Conservation (phyloP, 1,284 basidiomycete genomes). For the Flammula alnicola region DNA sequence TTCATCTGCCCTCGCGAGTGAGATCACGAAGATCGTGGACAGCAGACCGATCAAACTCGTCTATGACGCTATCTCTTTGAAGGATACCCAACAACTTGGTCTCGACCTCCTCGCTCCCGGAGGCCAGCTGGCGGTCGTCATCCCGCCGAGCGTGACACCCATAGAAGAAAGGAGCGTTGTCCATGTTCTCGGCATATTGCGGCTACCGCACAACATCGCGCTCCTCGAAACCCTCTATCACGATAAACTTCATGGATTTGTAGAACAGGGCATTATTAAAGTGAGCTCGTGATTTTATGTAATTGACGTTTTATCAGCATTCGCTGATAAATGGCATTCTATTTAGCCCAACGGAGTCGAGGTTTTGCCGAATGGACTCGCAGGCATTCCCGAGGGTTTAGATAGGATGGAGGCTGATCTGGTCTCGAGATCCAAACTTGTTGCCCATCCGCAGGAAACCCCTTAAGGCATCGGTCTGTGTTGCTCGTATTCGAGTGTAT, state of each 20-base stretch:
- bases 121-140: slow-evolving; percentile 21
- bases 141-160: slow-evolving; percentile 2
- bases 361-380: slow-evolving; percentile 48
- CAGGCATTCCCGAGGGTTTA: slow-evolving; percentile 48
- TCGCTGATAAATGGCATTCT: neutral
- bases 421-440: slow-evolving; percentile 53
- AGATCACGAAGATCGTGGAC: slow-evolving; percentile 23
- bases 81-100: slow-evolving; percentile 21
- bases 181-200: slow-evolving; percentile 12
- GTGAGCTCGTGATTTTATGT: slow-evolving; percentile 1
- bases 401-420: slow-evolving; percentile 40
- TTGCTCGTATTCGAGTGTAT: neutral
- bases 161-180: slow-evolving; percentile 17
- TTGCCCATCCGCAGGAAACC: slow-evolving; percentile 49
- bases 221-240: slow-evolving; percentile 24
- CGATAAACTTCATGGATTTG: slow-evolving; percentile 5
- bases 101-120: slow-evolving; percentile 21
- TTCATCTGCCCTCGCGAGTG: slow-evolving; percentile 25
- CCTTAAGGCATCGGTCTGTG: neutral
- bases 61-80: slow-evolving; percentile 37
- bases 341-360: slow-evolving; percentile 44
- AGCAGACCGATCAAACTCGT: slow-evolving; percentile 30
- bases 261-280: slow-evolving; percentile 14
- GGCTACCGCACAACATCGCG: slow-evolving; percentile 24
- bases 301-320: neutral